Evolutionary conservation across 768 basidiomycete species (phyloP), one percentile per base, ranked within the genome.

Genomic region (Lepiota venenata): DNA sequence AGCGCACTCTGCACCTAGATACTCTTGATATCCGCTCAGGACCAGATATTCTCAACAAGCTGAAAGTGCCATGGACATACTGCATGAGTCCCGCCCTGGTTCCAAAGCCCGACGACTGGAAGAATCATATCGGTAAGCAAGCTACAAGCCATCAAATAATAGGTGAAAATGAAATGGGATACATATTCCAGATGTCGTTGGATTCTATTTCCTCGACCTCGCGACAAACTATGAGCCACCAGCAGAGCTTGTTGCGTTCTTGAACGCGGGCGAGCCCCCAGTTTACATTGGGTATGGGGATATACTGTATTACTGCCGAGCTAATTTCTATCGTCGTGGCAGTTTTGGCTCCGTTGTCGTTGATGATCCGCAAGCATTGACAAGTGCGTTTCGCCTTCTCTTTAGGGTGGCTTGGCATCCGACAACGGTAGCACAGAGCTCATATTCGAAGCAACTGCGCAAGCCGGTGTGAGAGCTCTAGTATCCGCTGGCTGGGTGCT

Each of bases 311-410:
- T 14, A 27, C 18, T 5, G 3, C 29, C n/a, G 29, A 51, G 27
- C 36, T 51, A 39, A 50, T 16, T n/a, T 25, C 12, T 47, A 37
- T 15, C 51, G 12, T 15, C 51, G 12, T 32, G 27, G 16, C 60
- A 81, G 82, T 11, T 85, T 85, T 62, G 83, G 84, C 10, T 83
- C 82, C 0, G 79, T 86, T 2, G 79, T 81, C 2, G 79, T 85
- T 1, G 74, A 80, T 36, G 75, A 86, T 63, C 74, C 84, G 1
- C 69, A 64, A 9, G 71, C 69, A 1, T 74, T 84, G 72, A 77
- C 82, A 10, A 68, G 81, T 81, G 56, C 39, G 70, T 62, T 39
- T 12, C 27, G 3, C 21, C 20, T 14, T 12, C 16, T 41, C 21
- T 36, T 20, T 10, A 35, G 27, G 21, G 39, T 18, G 20, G 11